Evolutionary conservation across 192 early-diverging fungal species (phyloP).

Genomic region (Gorgonomyces haynaldii): DNA sequence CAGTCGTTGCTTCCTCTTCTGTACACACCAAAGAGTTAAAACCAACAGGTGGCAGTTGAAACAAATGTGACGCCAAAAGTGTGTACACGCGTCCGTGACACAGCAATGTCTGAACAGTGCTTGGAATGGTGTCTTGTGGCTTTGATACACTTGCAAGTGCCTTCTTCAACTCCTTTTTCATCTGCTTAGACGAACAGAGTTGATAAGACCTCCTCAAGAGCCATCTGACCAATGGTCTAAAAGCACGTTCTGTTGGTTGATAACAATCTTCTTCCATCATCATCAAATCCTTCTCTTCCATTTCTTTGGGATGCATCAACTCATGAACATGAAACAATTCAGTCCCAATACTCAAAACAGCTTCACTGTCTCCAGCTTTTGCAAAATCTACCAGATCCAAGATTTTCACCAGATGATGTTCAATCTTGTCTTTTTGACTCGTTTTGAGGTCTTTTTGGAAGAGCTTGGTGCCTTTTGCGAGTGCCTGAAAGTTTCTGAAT

Average conservation of each 20-base stretch:
- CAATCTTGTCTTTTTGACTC: neutral
- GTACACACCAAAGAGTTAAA: neutral
- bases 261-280: neutral
- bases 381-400: conserved; percentile 7
- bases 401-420: conserved; percentile 1
- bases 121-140: conserved; percentile 3
- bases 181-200: neutral
- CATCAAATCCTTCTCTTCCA: too few species aligned
- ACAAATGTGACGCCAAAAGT: conserved; percentile 1
- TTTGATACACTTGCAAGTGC: neutral
- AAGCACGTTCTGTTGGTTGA: conserved; percentile 10
- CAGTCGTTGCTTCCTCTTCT: neutral
- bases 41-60: conserved; percentile 3
- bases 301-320: neutral
- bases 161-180: neutral
- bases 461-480: conserved; percentile 4
- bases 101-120: conserved; percentile 5
- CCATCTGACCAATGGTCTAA: conserved; percentile 29
- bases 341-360: neutral
- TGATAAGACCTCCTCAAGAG: conserved; percentile 1
- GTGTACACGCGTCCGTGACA: conserved; percentile 20
- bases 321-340: conserved; percentile 5
- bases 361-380: neutral
- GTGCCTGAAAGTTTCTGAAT: conserved; percentile 2
- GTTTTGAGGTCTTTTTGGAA: conserved; percentile 8